Percentiles rank a stretch among this genome's conserved stretches.
Evolutionary conservation across 208 protist genomes (phyloP).

Genomic region (Trypanosoma cruzi): DNA sequence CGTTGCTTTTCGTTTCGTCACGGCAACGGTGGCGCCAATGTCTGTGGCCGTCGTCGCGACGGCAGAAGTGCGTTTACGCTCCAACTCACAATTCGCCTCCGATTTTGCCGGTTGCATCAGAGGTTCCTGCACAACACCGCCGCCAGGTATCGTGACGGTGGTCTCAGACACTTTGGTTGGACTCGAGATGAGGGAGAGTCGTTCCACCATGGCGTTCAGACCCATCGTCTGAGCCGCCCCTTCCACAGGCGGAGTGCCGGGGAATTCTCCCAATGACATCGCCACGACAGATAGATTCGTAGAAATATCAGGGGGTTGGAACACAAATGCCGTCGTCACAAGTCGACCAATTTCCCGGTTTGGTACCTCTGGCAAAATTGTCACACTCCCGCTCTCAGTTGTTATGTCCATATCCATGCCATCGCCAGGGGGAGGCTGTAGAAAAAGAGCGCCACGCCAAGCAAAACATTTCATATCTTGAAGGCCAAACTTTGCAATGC

Average conservation of each 20-base stretch:
- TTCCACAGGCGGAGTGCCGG: background rate
- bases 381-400: background rate
- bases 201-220: background rate
- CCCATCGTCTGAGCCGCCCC: background rate
- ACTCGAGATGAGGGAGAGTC: background rate
- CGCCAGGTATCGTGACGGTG: background rate
- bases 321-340: background rate
- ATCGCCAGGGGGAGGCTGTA: background rate
- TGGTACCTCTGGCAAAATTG: background rate
- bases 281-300: background rate
- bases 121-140: background rate
- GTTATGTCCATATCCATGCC: background rate
- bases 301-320: background rate
- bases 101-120: background rate
- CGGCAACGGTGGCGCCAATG: no score
- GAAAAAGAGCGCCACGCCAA: background rate
- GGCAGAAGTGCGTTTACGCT: background rate
- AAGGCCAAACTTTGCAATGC: constrained; percentile 69
- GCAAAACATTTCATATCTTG: constrained; percentile 45
- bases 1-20: background rate
- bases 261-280: background rate
- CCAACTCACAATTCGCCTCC: background rate
- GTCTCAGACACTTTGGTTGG: background rate
- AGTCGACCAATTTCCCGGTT: background rate
- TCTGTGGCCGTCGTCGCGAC: background rate